Percentiles rank a stretch among this genome's conserved stretches.
These are phyloP conservation scores for Fomitopsis betulina DNA, from an alignment of 1,284 basidiomycete genomes.

Conservation along the genomic window DNA sequence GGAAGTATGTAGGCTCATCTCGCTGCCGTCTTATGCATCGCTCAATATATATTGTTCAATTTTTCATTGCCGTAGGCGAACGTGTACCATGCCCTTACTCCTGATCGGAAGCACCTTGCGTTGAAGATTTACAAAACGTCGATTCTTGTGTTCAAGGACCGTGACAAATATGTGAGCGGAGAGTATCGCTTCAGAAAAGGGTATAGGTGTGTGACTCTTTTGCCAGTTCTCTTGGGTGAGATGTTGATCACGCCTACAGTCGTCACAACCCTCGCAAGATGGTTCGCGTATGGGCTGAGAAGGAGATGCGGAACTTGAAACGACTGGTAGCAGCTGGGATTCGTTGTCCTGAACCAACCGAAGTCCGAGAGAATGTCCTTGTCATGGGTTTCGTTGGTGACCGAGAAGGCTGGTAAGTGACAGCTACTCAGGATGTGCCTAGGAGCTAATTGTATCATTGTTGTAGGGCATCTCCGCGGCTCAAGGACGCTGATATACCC, in stretches of 20 bases:
- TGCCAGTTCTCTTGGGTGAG: not conserved
- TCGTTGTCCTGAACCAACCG: slow-evolving; percentile 83
- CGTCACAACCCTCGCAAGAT: slow-evolving; percentile 96
- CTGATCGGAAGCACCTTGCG: slow-evolving; percentile 65
- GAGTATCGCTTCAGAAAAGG: slow-evolving; percentile 94
- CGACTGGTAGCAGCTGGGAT: slow-evolving; percentile 81
- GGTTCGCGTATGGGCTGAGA: slow-evolving; percentile 99
- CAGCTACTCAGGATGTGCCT: not conserved
- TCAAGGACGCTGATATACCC: slow-evolving; percentile 83
- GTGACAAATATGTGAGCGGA: slow-evolving; percentile 89
- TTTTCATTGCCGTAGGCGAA: slow-evolving; percentile 61
- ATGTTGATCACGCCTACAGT: slow-evolving; percentile 22
- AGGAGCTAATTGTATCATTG: not conserved
- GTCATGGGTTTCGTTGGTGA: slow-evolving; percentile 94
- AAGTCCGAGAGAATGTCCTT: slow-evolving; percentile 95
- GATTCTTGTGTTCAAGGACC: slow-evolving; percentile 95
- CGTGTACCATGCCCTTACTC: slow-evolving; percentile 83
- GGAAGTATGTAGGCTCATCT: slow-evolving; percentile 55
- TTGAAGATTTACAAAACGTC: slow-evolving; percentile 99
- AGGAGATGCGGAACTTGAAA: slow-evolving; percentile 95
- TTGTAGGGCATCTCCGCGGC: slow-evolving; percentile 78
- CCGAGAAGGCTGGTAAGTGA: slow-evolving; percentile 70
- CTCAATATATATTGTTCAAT: not conserved
- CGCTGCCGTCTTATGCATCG: not conserved
- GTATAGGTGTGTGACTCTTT: slow-evolving; percentile 45